Base-by-base conservation (phyloP, 441 rosid species). In the Erodium trifolium region DNA sequence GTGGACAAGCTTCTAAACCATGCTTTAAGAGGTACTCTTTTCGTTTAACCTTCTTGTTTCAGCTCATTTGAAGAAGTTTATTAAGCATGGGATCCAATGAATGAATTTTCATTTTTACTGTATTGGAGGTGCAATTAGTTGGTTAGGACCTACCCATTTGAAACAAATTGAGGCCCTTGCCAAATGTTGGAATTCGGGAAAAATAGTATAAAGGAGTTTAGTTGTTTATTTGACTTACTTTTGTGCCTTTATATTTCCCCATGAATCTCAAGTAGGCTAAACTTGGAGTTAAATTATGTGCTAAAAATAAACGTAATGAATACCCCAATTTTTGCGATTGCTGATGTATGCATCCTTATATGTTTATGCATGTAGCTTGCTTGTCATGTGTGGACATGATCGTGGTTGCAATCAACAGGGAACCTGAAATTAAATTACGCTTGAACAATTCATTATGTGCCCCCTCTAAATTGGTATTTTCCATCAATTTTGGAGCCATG, bases 1-100 rank as follows among this genome's bases (percentile, higher is more conserved):
- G 70, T 81, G 34, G 83, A 71, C 64, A 84, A 80, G 66, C 72
- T 85, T 78, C 64, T 89, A 45, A 75, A 77, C 0, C 72, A 69
- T 72, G 89, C 93, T 75, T 78, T 84, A 68, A 74, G 78, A 82
- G 97, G 97, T 89, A 69, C 72, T 51, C 59, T 4, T 51, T 13
- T 13, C 18, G 6, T 51, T 51, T 51, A 39, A 39, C 9, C 45
- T 39, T 39, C 4, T 51, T 1, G 59, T 51, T 51, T 51, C 59
- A 14, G 45, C 59, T 51, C 1, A 51, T 51, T 51, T 51, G 59
- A 35, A 37, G 59, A 68, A 23, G 27, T 23, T 63, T 49, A 13
- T 57, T 41, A 14, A 66, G 64, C 16, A 34, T 63, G 57, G 65
- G 4, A 7, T 69, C n/a, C 63, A 14, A 70, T 2, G 31, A 13